phyloP scores from a whole-genome alignment of 2,329 filamentous ascomycete genomes.

The Aspergillus ochraceus region DNA sequence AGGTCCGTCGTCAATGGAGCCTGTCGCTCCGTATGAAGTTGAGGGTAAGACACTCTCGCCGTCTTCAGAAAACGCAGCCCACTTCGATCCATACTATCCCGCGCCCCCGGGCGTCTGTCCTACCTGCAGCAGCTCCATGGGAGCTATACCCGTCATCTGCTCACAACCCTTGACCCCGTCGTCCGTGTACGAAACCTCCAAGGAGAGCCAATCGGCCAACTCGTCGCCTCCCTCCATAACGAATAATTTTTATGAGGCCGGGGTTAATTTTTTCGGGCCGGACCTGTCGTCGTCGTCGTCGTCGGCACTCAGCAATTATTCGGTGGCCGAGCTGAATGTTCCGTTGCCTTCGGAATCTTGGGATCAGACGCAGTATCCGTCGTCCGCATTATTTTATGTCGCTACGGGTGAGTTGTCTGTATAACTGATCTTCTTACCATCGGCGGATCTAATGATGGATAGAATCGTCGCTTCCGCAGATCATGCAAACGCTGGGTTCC shows the following conservation, averaged over 20 bases:
- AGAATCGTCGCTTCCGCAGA: slow-evolving; percentile 21
- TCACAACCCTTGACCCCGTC: not conserved
- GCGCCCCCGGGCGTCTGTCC: not conserved
- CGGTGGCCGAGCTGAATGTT: not conserved
- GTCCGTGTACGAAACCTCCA: not conserved
- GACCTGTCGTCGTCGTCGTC: not conserved
- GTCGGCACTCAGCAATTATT: not conserved
- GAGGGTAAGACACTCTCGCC: slow-evolving; percentile 1
- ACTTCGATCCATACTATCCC: not conserved
- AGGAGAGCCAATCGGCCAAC: not conserved
- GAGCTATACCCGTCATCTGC: not conserved
- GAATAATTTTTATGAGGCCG: not conserved
- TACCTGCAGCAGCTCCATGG: slow-evolving; percentile 1
- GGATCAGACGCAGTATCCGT: slow-evolving; percentile 1
- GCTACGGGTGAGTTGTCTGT: slow-evolving; percentile 10
- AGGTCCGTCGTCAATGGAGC: slow-evolving; percentile 6
- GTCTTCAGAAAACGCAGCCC: slow-evolving; percentile 1
- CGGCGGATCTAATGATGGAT: not conserved
- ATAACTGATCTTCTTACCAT: not conserved
- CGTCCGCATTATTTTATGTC: slow-evolving; percentile 5
- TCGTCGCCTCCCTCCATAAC: not conserved
- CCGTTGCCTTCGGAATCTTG: slow-evolving; percentile 2
- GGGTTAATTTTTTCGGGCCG: not conserved
- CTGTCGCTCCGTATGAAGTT: slow-evolving; percentile 7
- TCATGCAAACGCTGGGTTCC: slow-evolving; percentile 15